phyloP scores from a whole-genome alignment of 2,329 filamentous ascomycete genomes.

The Remersonia thermophila region DNA sequence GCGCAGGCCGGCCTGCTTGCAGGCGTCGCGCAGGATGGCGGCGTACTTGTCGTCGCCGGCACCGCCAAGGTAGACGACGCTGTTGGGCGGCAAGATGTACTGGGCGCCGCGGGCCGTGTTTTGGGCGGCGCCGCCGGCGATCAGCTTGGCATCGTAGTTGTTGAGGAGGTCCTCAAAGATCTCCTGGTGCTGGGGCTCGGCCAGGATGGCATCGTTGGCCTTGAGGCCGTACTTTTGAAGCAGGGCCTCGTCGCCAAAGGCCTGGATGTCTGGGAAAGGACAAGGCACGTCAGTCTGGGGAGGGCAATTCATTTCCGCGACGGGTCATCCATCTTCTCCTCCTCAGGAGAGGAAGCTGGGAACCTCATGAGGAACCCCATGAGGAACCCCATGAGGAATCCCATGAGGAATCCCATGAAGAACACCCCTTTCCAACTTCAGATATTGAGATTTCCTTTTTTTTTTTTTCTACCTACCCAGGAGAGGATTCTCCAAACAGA shows the following conservation, averaged over 20 bases:
- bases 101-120: slow-evolving; percentile 94
- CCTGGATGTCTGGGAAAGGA: slow-evolving; percentile 83
- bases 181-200: slow-evolving; percentile 76
- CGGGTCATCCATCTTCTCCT: too few species aligned
- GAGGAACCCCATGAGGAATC: too few species aligned
- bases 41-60: slow-evolving; percentile 95
- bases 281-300: too few species aligned
- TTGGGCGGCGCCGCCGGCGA: slow-evolving; percentile 91
- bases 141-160: slow-evolving; percentile 86
- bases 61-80: slow-evolving; percentile 85
- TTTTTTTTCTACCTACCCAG: slow-evolving; percentile 49
- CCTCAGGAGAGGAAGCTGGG: too few species aligned
- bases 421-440: too few species aligned
- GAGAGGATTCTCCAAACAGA: slow-evolving; percentile 94
- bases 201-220: slow-evolving; percentile 93
- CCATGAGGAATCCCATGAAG: too few species aligned
- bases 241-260: slow-evolving; percentile 65
- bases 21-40: slow-evolving; percentile 74
- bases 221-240: slow-evolving; percentile 90
- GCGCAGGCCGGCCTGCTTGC: slow-evolving; percentile 75
- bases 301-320: too few species aligned
- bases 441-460: too few species aligned
- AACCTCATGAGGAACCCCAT: too few species aligned
- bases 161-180: slow-evolving; percentile 90
- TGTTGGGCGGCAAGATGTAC: slow-evolving; percentile 86